Evolutionary conservation across 2,329 filamentous ascomycete genomes (phyloP).

Genomic region (Calonectria multiphialidica): DNA sequence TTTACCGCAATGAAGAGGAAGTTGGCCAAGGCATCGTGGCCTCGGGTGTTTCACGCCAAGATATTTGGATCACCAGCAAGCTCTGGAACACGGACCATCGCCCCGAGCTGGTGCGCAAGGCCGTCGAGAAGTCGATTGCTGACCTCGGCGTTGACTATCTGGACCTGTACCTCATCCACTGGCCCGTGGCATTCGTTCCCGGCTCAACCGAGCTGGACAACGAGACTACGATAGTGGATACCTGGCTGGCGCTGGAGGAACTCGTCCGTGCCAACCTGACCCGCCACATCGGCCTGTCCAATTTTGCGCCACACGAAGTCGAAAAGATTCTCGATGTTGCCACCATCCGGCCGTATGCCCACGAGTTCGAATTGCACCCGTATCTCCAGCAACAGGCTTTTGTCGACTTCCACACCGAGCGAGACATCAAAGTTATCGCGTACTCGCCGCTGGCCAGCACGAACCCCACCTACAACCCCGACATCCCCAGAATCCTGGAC

Average conservation of each 20-base stretch:
- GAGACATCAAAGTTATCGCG: slow-evolving; percentile 44
- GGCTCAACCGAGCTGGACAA: slow-evolving; percentile 35
- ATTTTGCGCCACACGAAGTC: slow-evolving; percentile 66
- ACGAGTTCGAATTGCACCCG: slow-evolving; percentile 67
- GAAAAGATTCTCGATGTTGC: slow-evolving; percentile 54
- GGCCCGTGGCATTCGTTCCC: slow-evolving; percentile 41
- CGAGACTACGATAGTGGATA: slow-evolving; percentile 40
- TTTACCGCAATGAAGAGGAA: slow-evolving; percentile 71
- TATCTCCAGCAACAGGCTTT: slow-evolving; percentile 59
- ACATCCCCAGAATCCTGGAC: slow-evolving; percentile 31
- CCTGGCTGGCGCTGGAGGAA: slow-evolving; percentile 48
- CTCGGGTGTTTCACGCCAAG: slow-evolving; percentile 41
- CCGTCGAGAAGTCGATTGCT: slow-evolving; percentile 44
- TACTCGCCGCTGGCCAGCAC: slow-evolving; percentile 40
- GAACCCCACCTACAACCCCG: slow-evolving; percentile 35
- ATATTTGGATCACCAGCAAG: slow-evolving; percentile 48
- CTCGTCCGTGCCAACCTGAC: slow-evolving; percentile 35
- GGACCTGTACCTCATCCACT: slow-evolving; percentile 48
- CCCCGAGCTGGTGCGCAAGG: slow-evolving; percentile 43
- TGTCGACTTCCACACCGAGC: slow-evolving; percentile 40
- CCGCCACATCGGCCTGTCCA: slow-evolving; percentile 63
- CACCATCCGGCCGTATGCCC: slow-evolving; percentile 45
- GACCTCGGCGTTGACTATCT: slow-evolving; percentile 48
- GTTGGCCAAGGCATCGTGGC: slow-evolving; percentile 59
- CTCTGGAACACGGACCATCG: slow-evolving; percentile 51